Percentiles rank a stretch among this genome's conserved stretches.
Evolutionary conservation across 495 filamentous ascomycete species (phyloP).

Genomic region (Beverwykella pulmonaria): DNA sequence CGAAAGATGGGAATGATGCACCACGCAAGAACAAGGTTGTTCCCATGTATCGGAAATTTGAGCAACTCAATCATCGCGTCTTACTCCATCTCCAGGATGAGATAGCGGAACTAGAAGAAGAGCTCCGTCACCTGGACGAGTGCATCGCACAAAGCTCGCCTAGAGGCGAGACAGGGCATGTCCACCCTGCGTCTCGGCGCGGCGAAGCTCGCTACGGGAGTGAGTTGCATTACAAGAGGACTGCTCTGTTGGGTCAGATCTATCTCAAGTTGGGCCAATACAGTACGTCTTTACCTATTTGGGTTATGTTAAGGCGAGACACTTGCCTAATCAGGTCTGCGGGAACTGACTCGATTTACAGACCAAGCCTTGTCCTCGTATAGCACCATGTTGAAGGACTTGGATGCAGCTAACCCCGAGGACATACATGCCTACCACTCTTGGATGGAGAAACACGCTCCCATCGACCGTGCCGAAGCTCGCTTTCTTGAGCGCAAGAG

Average conservation of each 20-base stretch:
- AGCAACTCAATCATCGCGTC: constrained; percentile 79
- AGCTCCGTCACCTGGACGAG: constrained; percentile 70
- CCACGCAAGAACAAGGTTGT: constrained; percentile 48
- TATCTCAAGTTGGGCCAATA: constrained; percentile 80
- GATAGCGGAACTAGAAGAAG: constrained; percentile 75
- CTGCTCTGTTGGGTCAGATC: constrained; percentile 69
- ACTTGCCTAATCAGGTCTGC: neutral
- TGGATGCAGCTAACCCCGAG: constrained; percentile 57
- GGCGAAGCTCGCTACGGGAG: constrained; percentile 65
- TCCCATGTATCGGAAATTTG: constrained; percentile 85
- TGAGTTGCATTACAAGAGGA: constrained; percentile 72
- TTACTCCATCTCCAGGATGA: constrained; percentile 87
- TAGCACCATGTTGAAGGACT: constrained; percentile 57
- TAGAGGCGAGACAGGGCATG: constrained; percentile 53
- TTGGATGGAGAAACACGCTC: constrained; percentile 64
- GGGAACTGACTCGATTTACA: constrained; percentile 41
- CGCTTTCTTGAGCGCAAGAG: constrained; percentile 66
- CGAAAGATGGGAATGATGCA: constrained; percentile 7
- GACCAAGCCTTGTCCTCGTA: constrained; percentile 71
- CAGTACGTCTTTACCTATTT: constrained; percentile 57
- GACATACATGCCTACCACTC: constrained; percentile 66
- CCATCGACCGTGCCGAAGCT: constrained; percentile 67
- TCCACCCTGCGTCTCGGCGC: constrained; percentile 66
- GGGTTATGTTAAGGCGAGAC: neutral
- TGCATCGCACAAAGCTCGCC: constrained; percentile 61